Evolutionary conservation across 148 eudicot species (phyloP), one percentile per base, ranked within the genome.

Genomic region (Suaeda aralocaspica): DNA sequence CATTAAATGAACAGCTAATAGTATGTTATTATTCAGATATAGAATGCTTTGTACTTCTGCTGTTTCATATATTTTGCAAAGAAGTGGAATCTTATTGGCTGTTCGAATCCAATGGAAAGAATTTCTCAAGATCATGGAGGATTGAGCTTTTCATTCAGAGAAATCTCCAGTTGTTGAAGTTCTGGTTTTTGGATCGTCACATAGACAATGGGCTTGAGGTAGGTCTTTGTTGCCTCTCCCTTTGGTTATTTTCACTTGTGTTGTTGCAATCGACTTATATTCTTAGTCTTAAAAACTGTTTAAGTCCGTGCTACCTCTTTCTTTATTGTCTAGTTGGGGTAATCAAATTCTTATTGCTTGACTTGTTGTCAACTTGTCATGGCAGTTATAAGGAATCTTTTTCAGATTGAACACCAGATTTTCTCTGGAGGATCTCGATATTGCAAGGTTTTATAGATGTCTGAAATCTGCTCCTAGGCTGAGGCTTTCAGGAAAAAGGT

Each of bases 41-140:
- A 77, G 82, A 75, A 72, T 67, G 59, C 72, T 22, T 74, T 70
- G 68, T 55, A 60, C 71, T 58, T 74, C 29, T 11, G 12, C 69
- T 70, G 76, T 75, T 58, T 73, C 60, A 46, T 63, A 58, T 53
- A 25, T 76, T 57, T 70, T 19, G 62, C 71, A 66, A 64, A 31
- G 42, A 46, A 57, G 53, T 30, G 61, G 81, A 56, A 72, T 74
- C 67, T 58, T 72, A 22, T 77, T 52, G 72, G 68, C 70, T 68
- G 45, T 56, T 39, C 39, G 36, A 69, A 58, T 61, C 64, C 46
- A 67, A 21, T 65, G 49, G 60, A 41, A 72, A 60, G 63, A 65
- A 77, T 53, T 53, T 51, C 64, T 51, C 67, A 44, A 76, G 75
- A 46, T 72, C 68, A 63, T 46, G 53, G 65, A 66, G 70, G 74